Percentiles rank a stretch among this genome's conserved stretches.
These are phyloP conservation scores for Thraustochytrium sp. DNA, from an alignment of 352 stramenopile species.

Conservation along the genomic window DNA sequence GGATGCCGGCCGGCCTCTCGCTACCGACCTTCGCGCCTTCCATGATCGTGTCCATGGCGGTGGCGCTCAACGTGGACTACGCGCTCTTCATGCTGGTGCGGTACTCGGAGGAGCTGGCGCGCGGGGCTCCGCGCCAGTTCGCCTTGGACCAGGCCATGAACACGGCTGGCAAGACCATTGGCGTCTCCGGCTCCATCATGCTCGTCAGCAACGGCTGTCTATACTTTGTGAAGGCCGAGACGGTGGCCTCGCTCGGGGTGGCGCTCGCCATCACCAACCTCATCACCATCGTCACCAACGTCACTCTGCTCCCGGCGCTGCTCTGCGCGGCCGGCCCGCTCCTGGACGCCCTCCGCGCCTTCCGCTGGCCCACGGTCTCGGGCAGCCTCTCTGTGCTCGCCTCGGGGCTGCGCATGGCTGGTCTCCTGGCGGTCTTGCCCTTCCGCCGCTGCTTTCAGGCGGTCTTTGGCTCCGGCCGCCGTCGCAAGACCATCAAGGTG, in stretches of 20 bases:
- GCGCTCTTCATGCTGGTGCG: constrained; percentile 39
- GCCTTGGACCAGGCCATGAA: constrained; percentile 11
- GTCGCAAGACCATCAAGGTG: not conserved
- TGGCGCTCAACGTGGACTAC: constrained; percentile 36
- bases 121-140: not conserved
- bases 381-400: not conserved
- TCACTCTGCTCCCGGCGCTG: constrained; percentile 14
- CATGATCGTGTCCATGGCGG: constrained; percentile 35
- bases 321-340: not conserved
- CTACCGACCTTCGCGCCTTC: constrained; percentile 27
- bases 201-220: constrained; percentile 40
- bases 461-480: not conserved
- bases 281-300: constrained; percentile 36
- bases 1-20: constrained; percentile 12
- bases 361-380: not conserved
- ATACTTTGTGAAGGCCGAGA: constrained; percentile 42
- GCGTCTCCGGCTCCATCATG: constrained; percentile 33
- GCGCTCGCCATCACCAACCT: constrained; percentile 36
- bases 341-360: not conserved
- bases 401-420: not conserved
- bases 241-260: not conserved
- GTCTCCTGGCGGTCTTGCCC: not conserved
- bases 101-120: constrained; percentile 28
- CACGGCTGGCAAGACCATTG: constrained; percentile 37
- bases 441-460: not conserved